A percentile compares a stretch with the other conserved stretches of the same genome.
These are phyloP conservation scores for Colletotrichum falcatum DNA, from an alignment of 2,329 filamentous ascomycete species.

Conservation along the genomic window DNA sequence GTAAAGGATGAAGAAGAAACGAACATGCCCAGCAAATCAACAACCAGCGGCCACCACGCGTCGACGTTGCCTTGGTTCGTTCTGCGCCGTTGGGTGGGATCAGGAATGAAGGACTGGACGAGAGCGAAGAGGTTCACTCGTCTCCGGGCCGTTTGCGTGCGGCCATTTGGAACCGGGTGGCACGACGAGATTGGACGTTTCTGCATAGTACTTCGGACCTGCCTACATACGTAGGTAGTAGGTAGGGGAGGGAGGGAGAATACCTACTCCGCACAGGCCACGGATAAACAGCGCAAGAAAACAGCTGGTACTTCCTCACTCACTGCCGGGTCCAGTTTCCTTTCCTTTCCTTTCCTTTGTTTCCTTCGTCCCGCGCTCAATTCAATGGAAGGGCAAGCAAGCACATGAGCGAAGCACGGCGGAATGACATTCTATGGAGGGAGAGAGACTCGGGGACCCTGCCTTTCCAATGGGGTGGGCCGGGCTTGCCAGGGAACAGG, in stretches of 20 bases:
- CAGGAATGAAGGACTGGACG: slow-evolving; percentile 3
- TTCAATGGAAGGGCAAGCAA: neutral
- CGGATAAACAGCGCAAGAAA: slow-evolving; percentile 11
- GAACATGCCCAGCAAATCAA: neutral
- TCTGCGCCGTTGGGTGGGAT: slow-evolving; percentile 6
- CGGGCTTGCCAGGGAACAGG: slow-evolving; percentile 30
- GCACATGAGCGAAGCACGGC: neutral
- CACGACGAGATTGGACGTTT: slow-evolving; percentile 31
- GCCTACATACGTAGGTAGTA: no score
- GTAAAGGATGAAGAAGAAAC: no score
- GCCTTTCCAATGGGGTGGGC: slow-evolving; percentile 29
- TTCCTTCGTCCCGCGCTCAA: no score
- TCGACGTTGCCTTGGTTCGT: slow-evolving; percentile 6
- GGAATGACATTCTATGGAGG: neutral
- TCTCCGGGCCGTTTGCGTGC: slow-evolving; percentile 9
- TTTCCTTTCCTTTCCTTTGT: neutral
- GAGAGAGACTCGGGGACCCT: slow-evolving; percentile 12
- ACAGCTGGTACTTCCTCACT: slow-evolving; percentile 19
- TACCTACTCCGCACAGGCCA: no score
- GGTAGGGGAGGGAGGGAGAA: no score
- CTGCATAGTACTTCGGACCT: no score
- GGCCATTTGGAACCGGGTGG: slow-evolving; percentile 17
- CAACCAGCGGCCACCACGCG: slow-evolving; percentile 2
- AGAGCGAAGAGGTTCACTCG: slow-evolving; percentile 3
- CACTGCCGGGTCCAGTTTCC: neutral